These are phyloP conservation scores for Mycogone perniciosa DNA, from an alignment of 2,329 filamentous ascomycete species.

Conservation along the genomic window DNA sequence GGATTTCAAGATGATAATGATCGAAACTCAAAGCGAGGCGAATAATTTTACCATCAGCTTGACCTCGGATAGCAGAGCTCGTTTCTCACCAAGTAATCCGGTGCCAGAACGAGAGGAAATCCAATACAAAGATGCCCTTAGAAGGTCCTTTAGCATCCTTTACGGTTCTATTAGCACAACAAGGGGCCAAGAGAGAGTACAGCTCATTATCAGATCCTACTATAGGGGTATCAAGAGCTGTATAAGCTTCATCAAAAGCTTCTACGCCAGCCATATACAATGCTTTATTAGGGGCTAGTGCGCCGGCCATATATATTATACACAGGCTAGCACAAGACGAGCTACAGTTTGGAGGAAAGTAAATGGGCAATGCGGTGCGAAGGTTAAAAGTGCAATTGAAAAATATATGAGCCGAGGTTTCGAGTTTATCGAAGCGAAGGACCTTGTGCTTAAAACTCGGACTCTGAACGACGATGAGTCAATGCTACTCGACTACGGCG, in stretches of 20 bases:
- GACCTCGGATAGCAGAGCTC: not conserved
- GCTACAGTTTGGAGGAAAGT: conserved; percentile 5
- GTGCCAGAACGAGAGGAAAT: not conserved
- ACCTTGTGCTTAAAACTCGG: not conserved
- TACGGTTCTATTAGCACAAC: not conserved
- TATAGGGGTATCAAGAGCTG: conserved; percentile 3
- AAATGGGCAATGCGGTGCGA: not conserved
- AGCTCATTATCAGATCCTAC: conserved; percentile 9
- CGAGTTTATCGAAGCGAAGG: not conserved
- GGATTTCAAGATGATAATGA: not conserved
- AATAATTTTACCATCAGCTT: not conserved
- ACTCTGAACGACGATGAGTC: conserved; percentile 7
- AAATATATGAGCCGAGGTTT: conserved; percentile 10
- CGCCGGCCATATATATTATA: conserved; percentile 10
- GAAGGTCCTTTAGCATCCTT: conserved; percentile 3
- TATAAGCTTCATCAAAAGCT: conserved; percentile 10
- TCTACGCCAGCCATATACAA: conserved; percentile 12
- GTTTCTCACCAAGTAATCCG: not conserved
- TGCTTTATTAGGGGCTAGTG: conserved; percentile 13
- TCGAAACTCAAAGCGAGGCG: not conserved
- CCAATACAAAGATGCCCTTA: not conserved
- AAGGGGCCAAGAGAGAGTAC: conserved; percentile 2
- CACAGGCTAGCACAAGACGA: conserved; percentile 1
- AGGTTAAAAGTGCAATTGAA: not conserved
- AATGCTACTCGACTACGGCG: conserved; percentile 3